A percentile compares a stretch with the other conserved stretches of the same genome.
phyloP scores from a whole-genome alignment of 441 rosid species.

The Flueggea neowawraea region DNA sequence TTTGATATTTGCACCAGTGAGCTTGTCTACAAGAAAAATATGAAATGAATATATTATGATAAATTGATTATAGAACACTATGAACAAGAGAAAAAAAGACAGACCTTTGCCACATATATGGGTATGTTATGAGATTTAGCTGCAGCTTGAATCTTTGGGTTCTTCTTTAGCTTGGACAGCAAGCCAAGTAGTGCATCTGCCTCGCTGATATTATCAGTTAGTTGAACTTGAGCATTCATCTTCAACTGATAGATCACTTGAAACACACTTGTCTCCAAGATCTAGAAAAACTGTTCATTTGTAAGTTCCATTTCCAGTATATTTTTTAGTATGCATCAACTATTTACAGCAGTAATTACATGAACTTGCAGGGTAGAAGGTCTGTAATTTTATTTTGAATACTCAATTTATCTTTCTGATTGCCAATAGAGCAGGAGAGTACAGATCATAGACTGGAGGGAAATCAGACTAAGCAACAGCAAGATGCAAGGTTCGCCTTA shows the following conservation, averaged over 20 bases:
- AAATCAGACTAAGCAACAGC: not conserved
- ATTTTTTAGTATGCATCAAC: not conserved
- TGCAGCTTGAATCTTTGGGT: constrained; percentile 72
- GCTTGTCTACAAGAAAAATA: not conserved
- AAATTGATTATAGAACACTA: not conserved
- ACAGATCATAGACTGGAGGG: constrained; percentile 4
- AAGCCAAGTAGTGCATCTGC: constrained; percentile 87
- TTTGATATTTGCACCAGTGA: constrained; percentile 74
- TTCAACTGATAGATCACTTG: constrained; percentile 89
- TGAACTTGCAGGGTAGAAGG: constrained; percentile 20
- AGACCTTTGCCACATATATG: constrained; percentile 77
- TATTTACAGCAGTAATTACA: no score
- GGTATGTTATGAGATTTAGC: constrained; percentile 86
- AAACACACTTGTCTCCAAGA: constrained; percentile 76
- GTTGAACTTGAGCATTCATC: constrained; percentile 62
- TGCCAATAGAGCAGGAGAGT: constrained; percentile 46
- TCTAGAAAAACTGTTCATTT: constrained; percentile 48
- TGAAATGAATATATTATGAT: not conserved
- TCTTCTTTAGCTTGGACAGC: constrained; percentile 69
- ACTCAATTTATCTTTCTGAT: constrained; percentile 49
- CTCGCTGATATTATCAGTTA: constrained; percentile 73
- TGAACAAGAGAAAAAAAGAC: not conserved
- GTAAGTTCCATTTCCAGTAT: constrained; percentile 23
- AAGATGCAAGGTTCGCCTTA: not conserved
- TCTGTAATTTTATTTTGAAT: constrained; percentile 31